Evolutionary conservation across 768 basidiomycete genomes (phyloP).

Genomic region (Tylopilus intermedius): DNA sequence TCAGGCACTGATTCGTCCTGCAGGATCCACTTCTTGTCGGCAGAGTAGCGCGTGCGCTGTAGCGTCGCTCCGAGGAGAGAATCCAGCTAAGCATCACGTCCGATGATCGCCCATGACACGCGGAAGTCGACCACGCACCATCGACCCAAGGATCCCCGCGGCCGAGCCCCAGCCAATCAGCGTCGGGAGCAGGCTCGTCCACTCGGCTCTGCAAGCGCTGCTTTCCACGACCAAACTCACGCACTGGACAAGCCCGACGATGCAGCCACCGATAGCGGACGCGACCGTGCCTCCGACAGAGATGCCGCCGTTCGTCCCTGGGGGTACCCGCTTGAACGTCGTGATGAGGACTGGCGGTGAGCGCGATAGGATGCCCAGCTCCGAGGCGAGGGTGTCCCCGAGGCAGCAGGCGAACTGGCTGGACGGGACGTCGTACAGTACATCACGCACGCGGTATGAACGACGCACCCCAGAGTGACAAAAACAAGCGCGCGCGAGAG

Average conservation of each 20-base stretch:
- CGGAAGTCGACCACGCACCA: slow-evolving; percentile 42
- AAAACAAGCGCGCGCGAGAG: slow-evolving; percentile 63
- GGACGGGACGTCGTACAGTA: background rate
- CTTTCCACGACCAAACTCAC: slow-evolving; percentile 59
- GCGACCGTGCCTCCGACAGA: slow-evolving; percentile 70
- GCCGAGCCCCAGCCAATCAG: slow-evolving; percentile 56
- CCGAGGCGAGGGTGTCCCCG: slow-evolving; percentile 90
- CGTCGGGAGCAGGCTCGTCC: slow-evolving; percentile 35
- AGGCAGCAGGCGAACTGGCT: slow-evolving; percentile 88
- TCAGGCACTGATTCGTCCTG: slow-evolving; percentile 44
- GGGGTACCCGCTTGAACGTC: slow-evolving; percentile 67
- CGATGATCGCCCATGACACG: background rate
- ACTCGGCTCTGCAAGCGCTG: slow-evolving; percentile 41
- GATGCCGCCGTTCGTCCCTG: slow-evolving; percentile 89
- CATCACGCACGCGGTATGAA: background rate
- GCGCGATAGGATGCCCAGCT: slow-evolving; percentile 80
- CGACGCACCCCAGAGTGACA: slow-evolving; percentile 57
- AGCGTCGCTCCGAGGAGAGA: slow-evolving; percentile 84
- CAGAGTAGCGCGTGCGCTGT: slow-evolving; percentile 73
- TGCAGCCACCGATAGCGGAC: slow-evolving; percentile 64
- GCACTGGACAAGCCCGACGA: slow-evolving; percentile 65
- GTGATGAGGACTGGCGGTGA: slow-evolving; percentile 73
- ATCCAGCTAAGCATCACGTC: slow-evolving; percentile 53
- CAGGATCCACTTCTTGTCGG: slow-evolving; percentile 54
- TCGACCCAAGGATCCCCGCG: slow-evolving; percentile 74